Evolutionary conservation across 768 basidiomycete genomes (phyloP).

Genomic region (Coprinopsis cinerea): DNA sequence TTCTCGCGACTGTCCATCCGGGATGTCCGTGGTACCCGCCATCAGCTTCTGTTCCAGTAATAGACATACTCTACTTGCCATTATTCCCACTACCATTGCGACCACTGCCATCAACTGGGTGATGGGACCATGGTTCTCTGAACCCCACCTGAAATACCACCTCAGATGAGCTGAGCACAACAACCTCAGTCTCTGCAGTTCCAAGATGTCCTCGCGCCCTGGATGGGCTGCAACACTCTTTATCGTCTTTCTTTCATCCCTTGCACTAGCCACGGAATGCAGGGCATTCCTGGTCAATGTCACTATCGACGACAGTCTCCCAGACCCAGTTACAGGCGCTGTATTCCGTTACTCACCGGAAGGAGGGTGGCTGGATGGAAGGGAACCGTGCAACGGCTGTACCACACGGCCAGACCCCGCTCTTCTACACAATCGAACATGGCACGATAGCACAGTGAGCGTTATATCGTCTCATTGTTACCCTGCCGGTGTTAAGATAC

Average conservation of each 20-base stretch:
- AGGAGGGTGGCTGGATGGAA: slow-evolving; percentile 26
- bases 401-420: slow-evolving; percentile 18
- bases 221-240: background rate
- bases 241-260: background rate
- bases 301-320: slow-evolving; percentile 37
- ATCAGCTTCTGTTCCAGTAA: too few relatives aligned
- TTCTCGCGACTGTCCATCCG: too few relatives aligned
- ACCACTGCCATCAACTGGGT: too few relatives aligned
- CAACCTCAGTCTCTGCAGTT: too few relatives aligned
- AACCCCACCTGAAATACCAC: too few relatives aligned
- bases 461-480: background rate
- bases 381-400: slow-evolving; percentile 21
- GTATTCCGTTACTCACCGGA: slow-evolving; percentile 27
- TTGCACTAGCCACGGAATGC: background rate
- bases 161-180: too few relatives aligned
- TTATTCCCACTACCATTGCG: too few relatives aligned
- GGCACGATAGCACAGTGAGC: slow-evolving; percentile 28
- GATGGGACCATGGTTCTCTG: too few relatives aligned
- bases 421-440: slow-evolving; percentile 22
- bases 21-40: too few relatives aligned
- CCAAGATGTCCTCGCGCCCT: too few relatives aligned
- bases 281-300: slow-evolving; percentile 24
- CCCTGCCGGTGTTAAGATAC: background rate
- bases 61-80: too few relatives aligned
- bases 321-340: slow-evolving; percentile 24